Evolutionary conservation across 208 protist genomes (phyloP).

Genomic region (Trypanosoma lewisi): DNA sequence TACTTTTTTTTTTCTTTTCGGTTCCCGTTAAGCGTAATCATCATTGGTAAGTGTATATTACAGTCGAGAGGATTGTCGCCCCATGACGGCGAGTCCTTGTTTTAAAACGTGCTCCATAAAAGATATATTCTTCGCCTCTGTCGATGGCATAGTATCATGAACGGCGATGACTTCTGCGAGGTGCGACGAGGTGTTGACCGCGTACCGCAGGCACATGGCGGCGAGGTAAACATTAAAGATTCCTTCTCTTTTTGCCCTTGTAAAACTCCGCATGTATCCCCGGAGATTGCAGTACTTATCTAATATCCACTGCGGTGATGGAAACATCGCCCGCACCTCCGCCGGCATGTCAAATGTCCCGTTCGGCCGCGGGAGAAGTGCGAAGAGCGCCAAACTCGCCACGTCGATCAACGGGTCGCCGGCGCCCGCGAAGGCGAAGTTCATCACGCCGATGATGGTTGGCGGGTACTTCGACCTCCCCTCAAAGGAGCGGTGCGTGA

Average conservation of each 20-base stretch:
- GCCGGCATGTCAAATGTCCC: slow-evolving; percentile 49
- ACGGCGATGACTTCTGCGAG: slow-evolving; percentile 24
- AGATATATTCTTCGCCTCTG: slow-evolving; percentile 38
- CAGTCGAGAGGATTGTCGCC: neutral
- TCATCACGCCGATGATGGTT: slow-evolving; percentile 39
- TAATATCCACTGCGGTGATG: slow-evolving; percentile 48
- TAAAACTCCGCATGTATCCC: slow-evolving; percentile 66
- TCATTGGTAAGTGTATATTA: too few species aligned
- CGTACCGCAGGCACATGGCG: slow-evolving; percentile 50
- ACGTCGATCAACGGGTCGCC: slow-evolving; percentile 74
- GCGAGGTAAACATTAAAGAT: slow-evolving; percentile 79
- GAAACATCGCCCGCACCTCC: slow-evolving; percentile 53
- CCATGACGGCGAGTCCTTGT: slow-evolving; percentile 47
- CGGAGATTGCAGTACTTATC: slow-evolving; percentile 68
- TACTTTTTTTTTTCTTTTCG: too few species aligned
- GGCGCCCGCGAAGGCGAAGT: slow-evolving; percentile 49
- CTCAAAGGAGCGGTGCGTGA: slow-evolving; percentile 71
- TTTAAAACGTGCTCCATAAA: slow-evolving; percentile 54
- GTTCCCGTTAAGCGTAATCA: too few species aligned
- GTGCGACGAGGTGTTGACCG: slow-evolving; percentile 32
- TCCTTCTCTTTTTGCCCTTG: slow-evolving; percentile 42
- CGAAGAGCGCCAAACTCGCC: slow-evolving; percentile 50
- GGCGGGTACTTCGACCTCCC: slow-evolving; percentile 73
- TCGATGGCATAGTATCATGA: slow-evolving; percentile 11
- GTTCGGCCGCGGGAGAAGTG: slow-evolving; percentile 40